Base-by-base conservation (phyloP, 2,329 filamentous ascomycete genomes). In the Ciborinia camelliae region DNA sequence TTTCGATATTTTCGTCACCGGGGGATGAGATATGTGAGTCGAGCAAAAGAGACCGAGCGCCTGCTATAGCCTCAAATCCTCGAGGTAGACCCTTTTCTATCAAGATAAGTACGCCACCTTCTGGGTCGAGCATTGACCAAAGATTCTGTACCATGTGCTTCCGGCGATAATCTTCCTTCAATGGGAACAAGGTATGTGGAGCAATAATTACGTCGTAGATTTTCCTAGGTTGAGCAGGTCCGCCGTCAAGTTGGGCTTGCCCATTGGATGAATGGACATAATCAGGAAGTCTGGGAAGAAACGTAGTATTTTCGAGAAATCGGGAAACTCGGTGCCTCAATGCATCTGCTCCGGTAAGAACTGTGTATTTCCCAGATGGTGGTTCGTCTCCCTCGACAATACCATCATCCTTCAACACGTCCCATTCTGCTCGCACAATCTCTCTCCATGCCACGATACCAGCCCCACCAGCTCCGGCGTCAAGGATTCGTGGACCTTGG, bases 21-120 rank as follows among this genome's bases (percentile, higher is more conserved):
- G 88, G 87, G 18, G 86, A 86, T 15, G 86, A 78, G 64, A 97
- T 89, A 74, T 91, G 88, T 52, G 89, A 86, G 67, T 90, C 85
- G 0, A 98, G 81, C 0, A 99, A 80, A 66, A 90, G 86, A 50
- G 92, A 84, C 58, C 95, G 87, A 7, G 93, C 92, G 55, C 90
- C 90, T 14, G 92, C 94, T 48, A 99, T 86, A 18, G 91, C 90
- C 75, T 98, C 95, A 70, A 99, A 99, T 0, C 95, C 95, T 51
- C 91, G 86, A 15, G 92, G 91, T 15, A 96, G 86, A 0, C 92
- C 95, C 76, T 97, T 98, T 76, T 99, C 95, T 28, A 97, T 79
- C 3, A 98, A 78, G 57, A 98, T 85, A 5, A 99, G 81, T 18
- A 99, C 84, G 43, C 95, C 95, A 1, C 94, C 94, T 23, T 93